phyloP scores from a whole-genome alignment of 257 asterid species.

The Solanum chaucha region DNA sequence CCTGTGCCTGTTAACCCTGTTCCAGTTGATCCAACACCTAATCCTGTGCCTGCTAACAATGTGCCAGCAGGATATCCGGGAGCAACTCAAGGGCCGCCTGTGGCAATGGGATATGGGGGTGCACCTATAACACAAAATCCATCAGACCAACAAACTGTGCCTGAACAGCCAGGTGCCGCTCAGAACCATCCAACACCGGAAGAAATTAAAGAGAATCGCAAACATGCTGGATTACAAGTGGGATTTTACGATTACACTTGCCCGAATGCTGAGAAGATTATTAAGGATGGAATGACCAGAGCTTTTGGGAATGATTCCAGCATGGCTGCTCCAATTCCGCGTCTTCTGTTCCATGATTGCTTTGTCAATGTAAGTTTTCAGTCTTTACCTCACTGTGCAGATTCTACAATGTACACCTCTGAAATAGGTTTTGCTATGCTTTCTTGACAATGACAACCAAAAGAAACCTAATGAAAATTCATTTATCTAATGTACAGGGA shows the following conservation, averaged over 20 bases:
- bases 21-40: not conserved
- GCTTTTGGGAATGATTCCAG: slow-evolving; percentile 25
- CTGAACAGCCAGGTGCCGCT: not conserved
- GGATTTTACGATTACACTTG: slow-evolving; percentile 38
- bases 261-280: slow-evolving; percentile 44
- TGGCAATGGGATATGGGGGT: not conserved
- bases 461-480: not conserved
- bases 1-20: not conserved
- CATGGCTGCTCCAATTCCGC: slow-evolving; percentile 37
- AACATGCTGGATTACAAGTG: slow-evolving; percentile 5
- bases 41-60: not conserved
- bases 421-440: not conserved
- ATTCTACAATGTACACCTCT: not conserved
- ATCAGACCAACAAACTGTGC: not conserved
- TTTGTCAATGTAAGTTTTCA: slow-evolving; percentile 31
- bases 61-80: not conserved
- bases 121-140: not conserved
- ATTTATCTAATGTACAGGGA: slow-evolving; percentile 27
- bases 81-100: not conserved
- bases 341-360: slow-evolving; percentile 59
- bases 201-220: not conserved
- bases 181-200: not conserved
- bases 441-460: not conserved
- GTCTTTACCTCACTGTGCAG: not conserved
- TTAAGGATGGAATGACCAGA: slow-evolving; percentile 18